Base-by-base conservation (phyloP, 306 rosid genomes). In the Cucurbita moschata region DNA sequence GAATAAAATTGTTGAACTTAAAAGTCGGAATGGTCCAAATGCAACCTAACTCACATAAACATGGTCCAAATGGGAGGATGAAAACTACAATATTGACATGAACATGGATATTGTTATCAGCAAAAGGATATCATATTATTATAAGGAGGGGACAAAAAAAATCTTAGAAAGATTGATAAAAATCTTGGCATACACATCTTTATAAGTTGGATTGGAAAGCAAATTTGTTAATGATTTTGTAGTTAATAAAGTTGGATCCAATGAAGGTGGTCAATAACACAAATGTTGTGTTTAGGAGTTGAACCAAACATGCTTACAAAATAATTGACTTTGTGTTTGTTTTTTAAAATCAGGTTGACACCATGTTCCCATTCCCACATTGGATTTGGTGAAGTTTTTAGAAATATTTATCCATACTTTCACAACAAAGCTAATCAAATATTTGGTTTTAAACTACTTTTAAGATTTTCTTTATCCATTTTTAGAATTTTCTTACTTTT, bases 81-180 rank as follows among this genome's bases (percentile, higher is more conserved):
- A 30, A 30, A 30, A 30, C 4, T 30, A 30, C 3, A 30, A 30
- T 2, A 2, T 30, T 30, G 4, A 30, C 3, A 30, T 15, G 14
- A 61, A 61, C 38, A 61, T 15, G 16, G 14, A 61, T 42, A 39
- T 4, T 18, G 39, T 19, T 43, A n/a, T 39, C 52, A 42, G 4
- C 51, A 65, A 39, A 65, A 40, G 16, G 10, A 43, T 53, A 44
- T 47, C 8, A 49, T 49, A 12, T 47, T 47, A 47, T 15, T 16
- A 67, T 11, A 0, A 23, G 23, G 56, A 54, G 19, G 73, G 12
- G 56, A 46, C 23, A 67, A 67, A n/a, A 67, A 67, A 67, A 46
- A 65, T 67, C 56, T 46, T 44, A 19, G 73, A 47, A 67, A 67
- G 73, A 67, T 67, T 38, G 73, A 68, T 13, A 6, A 68, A 68